phyloP scores from a whole-genome alignment of 805 yeast genomes.

The Starmerella potacharoeniae region DNA sequence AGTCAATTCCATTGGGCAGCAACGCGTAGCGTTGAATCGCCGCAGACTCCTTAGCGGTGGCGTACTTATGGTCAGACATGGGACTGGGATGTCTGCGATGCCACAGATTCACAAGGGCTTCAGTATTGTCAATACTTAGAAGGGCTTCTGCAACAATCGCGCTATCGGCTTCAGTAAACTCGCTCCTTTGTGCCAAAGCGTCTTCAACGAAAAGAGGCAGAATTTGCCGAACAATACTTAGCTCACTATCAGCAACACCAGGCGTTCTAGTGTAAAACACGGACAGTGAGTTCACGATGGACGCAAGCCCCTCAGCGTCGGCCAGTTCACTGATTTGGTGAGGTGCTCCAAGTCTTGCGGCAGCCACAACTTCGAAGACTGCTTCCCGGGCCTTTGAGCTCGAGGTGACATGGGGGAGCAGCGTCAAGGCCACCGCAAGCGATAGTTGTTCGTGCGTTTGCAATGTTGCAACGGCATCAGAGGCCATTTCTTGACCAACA shows the following conservation, averaged over 20 bases:
- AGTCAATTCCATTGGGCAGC: constrained; percentile 17
- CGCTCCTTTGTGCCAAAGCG: constrained; percentile 1
- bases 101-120: constrained; percentile 1
- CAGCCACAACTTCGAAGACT: constrained; percentile 21
- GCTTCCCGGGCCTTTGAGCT: constrained; percentile 15
- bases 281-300: constrained; percentile 2
- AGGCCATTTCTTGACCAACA: constrained; percentile 20
- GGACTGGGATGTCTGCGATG: background rate
- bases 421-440: constrained; percentile 16
- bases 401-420: constrained; percentile 15
- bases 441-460: constrained; percentile 5
- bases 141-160: constrained; percentile 10
- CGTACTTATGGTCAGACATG: background rate
- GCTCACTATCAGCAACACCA: constrained; percentile 8
- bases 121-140: background rate
- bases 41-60: constrained; percentile 6
- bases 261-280: background rate
- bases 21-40: constrained; percentile 15
- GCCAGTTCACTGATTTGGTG: constrained; percentile 8
- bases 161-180: constrained; percentile 1
- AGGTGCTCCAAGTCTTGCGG: constrained; percentile 14
- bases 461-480: constrained; percentile 3
- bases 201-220: constrained; percentile 16
- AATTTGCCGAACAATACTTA: background rate
- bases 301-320: background rate